phyloP scores from a whole-genome alignment of 495 filamentous ascomycete genomes.

The Bombardia bombarda region DNA sequence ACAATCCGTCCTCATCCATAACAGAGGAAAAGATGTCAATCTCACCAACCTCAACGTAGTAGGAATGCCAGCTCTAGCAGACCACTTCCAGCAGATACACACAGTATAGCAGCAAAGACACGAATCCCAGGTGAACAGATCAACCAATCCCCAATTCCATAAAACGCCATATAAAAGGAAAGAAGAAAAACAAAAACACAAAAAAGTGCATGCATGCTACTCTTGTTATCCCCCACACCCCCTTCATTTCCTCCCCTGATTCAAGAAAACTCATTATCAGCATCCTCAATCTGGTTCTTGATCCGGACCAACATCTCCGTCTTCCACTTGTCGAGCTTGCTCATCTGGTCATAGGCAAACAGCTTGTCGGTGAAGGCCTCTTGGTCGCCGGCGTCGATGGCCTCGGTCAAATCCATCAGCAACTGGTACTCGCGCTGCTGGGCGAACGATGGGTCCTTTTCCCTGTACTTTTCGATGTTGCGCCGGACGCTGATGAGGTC shows the following conservation, averaged over 20 bases:
- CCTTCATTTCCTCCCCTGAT: too few species aligned
- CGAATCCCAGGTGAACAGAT: background rate
- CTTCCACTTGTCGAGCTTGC: conserved; percentile 93
- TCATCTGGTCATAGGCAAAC: conserved; percentile 80
- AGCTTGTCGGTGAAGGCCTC: conserved; percentile 79
- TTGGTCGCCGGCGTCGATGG: conserved; percentile 64
- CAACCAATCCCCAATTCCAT: conserved; percentile 4
- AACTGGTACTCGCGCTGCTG: conserved; percentile 72
- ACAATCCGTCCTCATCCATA: too few species aligned
- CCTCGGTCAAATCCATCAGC: conserved; percentile 61
- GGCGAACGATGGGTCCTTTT: conserved; percentile 70
- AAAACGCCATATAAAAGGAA: conserved; percentile 13
- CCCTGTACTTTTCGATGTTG: conserved; percentile 71
- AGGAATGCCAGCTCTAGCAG: too few species aligned
- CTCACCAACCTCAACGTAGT: too few species aligned
- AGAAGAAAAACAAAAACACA: background rate
- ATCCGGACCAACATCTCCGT: conserved; percentile 73
- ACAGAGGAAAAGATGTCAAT: too few species aligned
- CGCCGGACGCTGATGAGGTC: conserved; percentile 69
- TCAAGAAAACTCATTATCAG: conserved; percentile 54
- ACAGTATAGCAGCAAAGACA: background rate
- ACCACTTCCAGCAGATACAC: too few species aligned
- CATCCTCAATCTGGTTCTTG: conserved; percentile 73
- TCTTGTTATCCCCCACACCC: too few species aligned
- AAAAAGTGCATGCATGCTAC: too few species aligned